Evolutionary conservation across 2,329 filamentous ascomycete species (phyloP), one percentile per base, ranked within the genome.

Genomic region (Fonsecaea pedrosoi): DNA sequence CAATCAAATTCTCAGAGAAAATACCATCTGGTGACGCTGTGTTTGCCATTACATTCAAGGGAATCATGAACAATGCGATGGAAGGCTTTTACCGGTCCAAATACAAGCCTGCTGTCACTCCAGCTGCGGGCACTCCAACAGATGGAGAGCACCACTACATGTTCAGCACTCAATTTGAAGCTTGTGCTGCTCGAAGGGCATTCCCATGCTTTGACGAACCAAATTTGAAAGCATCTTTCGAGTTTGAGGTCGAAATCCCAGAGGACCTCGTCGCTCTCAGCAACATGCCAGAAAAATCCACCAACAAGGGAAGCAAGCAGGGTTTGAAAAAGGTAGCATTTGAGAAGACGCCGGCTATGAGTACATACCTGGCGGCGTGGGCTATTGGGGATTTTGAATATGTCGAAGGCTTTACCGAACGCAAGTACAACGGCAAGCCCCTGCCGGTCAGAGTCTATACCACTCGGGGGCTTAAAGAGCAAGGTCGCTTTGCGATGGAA

Each of bases 181-280:
- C 94, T 54, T 97, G 93, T 75, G 95, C 99, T 80, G 95, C 95
- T 69, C 90, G 95, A 71, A 87, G 94, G 72, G 94, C 95, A 8
- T 97, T 99, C 81, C 95, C 95, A 56, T 99, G 95, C 82, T 98
- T 98, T 76, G 95, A 99, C 76, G 95, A 99, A 82, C 95, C 95
- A 50, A 97, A 96, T 75, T 86, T 98, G 71, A 99, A 99, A 82
- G 92, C 95, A 10, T 94, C 93, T 2, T 98, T 97, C 76, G 94
- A 97, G 78, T 91, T 99, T 67, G 86, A 93, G 75, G 90, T 99
- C 70, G 94, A 98, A 81, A 86, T 97, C 55, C 94, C 95, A 15
- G 89, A 90, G 55, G 92, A 94, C 72, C 90, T 95, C 79, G 89
- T 92, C 48, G 95, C 93, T 13, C 84, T 98, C 54, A 96, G 92